Evolutionary conservation across 129 eudicot genomes (phyloP).

Genomic region (Flaveria brownii): DNA sequence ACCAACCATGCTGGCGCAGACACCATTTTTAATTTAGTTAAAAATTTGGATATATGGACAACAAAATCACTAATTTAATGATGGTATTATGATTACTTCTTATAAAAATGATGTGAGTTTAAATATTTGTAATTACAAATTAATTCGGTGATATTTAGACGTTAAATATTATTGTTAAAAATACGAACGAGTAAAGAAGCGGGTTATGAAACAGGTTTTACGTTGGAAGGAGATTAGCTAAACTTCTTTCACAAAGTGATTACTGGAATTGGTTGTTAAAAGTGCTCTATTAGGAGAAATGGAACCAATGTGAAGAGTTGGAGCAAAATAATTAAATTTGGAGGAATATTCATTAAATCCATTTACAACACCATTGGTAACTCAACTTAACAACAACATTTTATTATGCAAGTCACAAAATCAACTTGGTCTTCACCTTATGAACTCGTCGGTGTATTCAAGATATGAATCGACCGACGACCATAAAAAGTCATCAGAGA

Average conservation of each 20-base stretch:
- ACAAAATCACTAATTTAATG: too few species aligned
- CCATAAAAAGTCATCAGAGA: slow-evolving; percentile 33
- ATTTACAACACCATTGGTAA: slow-evolving; percentile 7
- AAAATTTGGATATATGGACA: neutral
- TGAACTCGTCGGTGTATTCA: slow-evolving; percentile 11
- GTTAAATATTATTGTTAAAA: too few species aligned
- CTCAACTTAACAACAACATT: slow-evolving; percentile 18
- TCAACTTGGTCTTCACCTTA: slow-evolving; percentile 14
- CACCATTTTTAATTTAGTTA: neutral
- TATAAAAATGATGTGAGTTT: too few species aligned
- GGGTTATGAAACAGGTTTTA: neutral
- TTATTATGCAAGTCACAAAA: slow-evolving; percentile 10
- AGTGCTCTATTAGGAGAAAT: neutral
- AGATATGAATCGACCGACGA: slow-evolving; percentile 31
- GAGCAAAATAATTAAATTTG: neutral
- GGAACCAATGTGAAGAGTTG: neutral
- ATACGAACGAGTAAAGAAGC: too few species aligned
- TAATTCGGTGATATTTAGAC: too few species aligned
- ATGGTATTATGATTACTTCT: too few species aligned
- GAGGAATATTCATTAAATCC: neutral
- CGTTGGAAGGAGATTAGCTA: neutral
- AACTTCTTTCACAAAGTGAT: neutral
- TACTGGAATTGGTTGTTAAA: neutral
- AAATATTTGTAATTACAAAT: too few species aligned
- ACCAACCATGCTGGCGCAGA: neutral